Conservation (phyloP, 1,284 basidiomycete genomes). For the Lentinus polychrous region DNA sequence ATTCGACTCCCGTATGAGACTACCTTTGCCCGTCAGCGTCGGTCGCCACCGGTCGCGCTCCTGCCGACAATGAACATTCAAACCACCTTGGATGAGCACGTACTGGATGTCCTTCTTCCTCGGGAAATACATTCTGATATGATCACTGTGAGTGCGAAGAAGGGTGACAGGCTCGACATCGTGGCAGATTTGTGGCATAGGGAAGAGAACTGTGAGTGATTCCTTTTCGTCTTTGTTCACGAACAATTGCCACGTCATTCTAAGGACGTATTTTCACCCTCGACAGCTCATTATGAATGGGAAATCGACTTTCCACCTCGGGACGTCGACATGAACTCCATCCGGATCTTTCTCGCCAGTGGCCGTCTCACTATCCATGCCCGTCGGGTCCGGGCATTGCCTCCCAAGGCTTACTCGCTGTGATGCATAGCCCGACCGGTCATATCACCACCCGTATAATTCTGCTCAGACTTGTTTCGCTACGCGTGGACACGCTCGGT, state of each 20-base stretch:
- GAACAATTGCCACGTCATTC: neutral
- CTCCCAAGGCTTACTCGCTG: too few species aligned
- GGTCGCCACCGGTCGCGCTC: neutral
- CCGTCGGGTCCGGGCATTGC: neutral
- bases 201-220: constrained; percentile 22
- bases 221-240: neutral
- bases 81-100: neutral
- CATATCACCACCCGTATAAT: too few species aligned
- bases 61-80: neutral
- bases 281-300: constrained; percentile 24
- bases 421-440: too few species aligned
- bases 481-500: too few species aligned
- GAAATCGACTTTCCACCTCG: constrained; percentile 22
- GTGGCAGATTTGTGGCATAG: constrained; percentile 24
- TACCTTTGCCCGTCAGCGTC: neutral
- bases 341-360: constrained; percentile 19
- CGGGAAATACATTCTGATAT: constrained; percentile 23
- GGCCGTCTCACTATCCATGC: constrained; percentile 20
- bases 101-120: constrained; percentile 8
- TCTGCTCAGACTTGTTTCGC: too few species aligned
- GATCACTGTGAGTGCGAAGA: constrained; percentile 25
- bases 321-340: constrained; percentile 22
- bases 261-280: neutral
- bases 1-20: neutral
- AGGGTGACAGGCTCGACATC: constrained; percentile 20